Percentiles rank a stretch among this genome's conserved stretches.
Evolutionary conservation across 306 rosid species (phyloP).

Genomic region (Phaseolus lunatus): DNA sequence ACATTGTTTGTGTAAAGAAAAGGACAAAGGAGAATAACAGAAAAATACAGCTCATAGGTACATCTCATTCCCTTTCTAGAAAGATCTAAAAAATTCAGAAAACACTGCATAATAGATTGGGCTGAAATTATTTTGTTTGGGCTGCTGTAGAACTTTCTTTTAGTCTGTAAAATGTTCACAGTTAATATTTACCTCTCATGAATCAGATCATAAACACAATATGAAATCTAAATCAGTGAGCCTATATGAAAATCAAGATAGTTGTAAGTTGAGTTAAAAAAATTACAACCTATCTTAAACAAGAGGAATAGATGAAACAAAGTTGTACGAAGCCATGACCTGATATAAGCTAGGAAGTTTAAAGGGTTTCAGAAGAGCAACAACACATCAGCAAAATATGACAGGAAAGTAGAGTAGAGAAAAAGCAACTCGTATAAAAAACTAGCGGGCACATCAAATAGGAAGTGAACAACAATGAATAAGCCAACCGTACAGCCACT

Average conservation of each 20-base stretch:
- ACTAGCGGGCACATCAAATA: background rate
- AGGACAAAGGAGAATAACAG: no score
- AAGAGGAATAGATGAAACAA: conserved; percentile 17
- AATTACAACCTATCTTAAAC: conserved; percentile 19
- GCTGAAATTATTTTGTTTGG: no score
- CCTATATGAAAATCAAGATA: conserved; percentile 16
- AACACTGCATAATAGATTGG: no score
- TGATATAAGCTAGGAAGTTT: conserved; percentile 9
- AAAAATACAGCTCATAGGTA: no score
- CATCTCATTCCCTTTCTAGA: no score
- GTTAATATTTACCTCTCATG: conserved; percentile 41
- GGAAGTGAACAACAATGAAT: background rate
- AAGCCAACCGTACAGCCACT: background rate
- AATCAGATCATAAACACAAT: conserved; percentile 50
- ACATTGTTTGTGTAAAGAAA: no score
- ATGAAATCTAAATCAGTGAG: conserved; percentile 34
- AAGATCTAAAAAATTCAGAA: no score
- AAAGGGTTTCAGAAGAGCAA: conserved; percentile 25
- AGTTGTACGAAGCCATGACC: background rate
- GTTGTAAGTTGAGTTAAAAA: background rate
- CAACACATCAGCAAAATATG: background rate
- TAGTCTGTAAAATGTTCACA: conserved; percentile 33
- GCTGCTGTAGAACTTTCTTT: no score
- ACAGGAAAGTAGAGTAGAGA: background rate
- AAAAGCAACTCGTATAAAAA: background rate